Percentiles rank a stretch among this genome's conserved stretches.
phyloP scores from a whole-genome alignment of 2,329 filamentous ascomycete species.

The Orbilia quercus region DNA sequence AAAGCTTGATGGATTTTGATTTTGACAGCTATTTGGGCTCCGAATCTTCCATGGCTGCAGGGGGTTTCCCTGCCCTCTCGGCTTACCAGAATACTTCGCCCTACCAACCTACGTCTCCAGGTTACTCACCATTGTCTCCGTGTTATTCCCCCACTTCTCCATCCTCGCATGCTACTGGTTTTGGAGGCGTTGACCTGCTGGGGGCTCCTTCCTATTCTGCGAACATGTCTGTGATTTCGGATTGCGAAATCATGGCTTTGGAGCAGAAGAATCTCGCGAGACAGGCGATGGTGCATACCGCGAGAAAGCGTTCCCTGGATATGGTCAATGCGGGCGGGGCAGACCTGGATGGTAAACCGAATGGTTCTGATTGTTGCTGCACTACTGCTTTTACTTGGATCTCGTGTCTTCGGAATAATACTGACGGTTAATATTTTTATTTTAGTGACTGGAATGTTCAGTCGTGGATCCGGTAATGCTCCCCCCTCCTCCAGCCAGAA shows the following conservation, averaged over 20 bases:
- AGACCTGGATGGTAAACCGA: not conserved
- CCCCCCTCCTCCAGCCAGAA: not conserved
- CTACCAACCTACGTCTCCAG: not conserved
- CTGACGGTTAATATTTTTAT: not conserved
- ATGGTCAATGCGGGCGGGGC: not conserved
- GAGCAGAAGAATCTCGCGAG: not conserved
- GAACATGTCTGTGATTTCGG: not conserved
- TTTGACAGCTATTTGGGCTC: not conserved
- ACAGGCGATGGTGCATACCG: not conserved
- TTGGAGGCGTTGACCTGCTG: no score
- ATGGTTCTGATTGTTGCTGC: constrained; percentile 3
- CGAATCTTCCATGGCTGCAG: not conserved
- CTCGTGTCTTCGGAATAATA: not conserved
- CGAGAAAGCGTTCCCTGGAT: not conserved
- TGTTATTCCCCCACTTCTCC: constrained; percentile 2
- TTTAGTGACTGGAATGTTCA: constrained; percentile 22
- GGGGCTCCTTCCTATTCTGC: not conserved
- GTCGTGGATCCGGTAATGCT: constrained; percentile 18
- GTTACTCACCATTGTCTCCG: not conserved
- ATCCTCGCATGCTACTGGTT: no score
- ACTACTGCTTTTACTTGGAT: not conserved
- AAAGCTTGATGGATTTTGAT: constrained; percentile 20
- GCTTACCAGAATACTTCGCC: no score
- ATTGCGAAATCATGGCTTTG: not conserved
- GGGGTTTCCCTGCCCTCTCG: no score